Conservation (phyloP, 257 asterid genomes). For the Forsythia viridissima region DNA sequence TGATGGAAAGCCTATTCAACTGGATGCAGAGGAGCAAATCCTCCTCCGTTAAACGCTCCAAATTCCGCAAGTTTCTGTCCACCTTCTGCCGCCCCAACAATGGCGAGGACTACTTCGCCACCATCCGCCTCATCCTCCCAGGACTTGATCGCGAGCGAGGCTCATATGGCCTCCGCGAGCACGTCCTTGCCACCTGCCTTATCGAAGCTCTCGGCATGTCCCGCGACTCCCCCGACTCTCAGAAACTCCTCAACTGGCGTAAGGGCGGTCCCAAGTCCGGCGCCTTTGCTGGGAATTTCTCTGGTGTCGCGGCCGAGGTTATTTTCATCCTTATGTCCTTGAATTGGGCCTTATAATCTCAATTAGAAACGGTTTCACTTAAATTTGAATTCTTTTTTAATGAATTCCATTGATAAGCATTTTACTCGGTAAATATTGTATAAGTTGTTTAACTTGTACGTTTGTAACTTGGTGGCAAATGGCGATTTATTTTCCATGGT, state of each 20-base stretch:
- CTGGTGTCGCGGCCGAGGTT: constrained; percentile 78
- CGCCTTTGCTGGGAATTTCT: constrained; percentile 74
- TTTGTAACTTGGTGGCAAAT: too few relatives aligned
- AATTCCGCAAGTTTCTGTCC: constrained; percentile 90
- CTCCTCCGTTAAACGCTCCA: constrained; percentile 62
- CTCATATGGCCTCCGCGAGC: constrained; percentile 89
- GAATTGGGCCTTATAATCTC: not conserved
- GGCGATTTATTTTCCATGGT: too few relatives aligned
- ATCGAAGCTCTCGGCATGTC: constrained; percentile 91
- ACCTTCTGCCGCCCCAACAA: constrained; percentile 67
- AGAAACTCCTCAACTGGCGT: constrained; percentile 87
- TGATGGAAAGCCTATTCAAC: constrained; percentile 74
- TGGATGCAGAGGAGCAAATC: constrained; percentile 90
- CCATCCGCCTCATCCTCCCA: constrained; percentile 85
- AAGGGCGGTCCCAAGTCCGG: constrained; percentile 88
- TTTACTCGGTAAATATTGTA: not conserved
- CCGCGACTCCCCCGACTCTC: constrained; percentile 88
- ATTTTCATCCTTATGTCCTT: not conserved
- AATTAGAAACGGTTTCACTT: too few relatives aligned
- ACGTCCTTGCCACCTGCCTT: constrained; percentile 85
- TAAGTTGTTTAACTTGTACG: too few relatives aligned
- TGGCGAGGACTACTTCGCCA: constrained; percentile 70
- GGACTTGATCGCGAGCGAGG: constrained; percentile 90
- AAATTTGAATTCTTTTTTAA: not conserved
- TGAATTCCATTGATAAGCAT: not conserved